A percentile compares a stretch with the other conserved stretches of the same genome.
These are phyloP conservation scores for Porphyrellus cyaneotinctus DNA, from an alignment of 768 basidiomycete genomes.

Conservation along the genomic window DNA sequence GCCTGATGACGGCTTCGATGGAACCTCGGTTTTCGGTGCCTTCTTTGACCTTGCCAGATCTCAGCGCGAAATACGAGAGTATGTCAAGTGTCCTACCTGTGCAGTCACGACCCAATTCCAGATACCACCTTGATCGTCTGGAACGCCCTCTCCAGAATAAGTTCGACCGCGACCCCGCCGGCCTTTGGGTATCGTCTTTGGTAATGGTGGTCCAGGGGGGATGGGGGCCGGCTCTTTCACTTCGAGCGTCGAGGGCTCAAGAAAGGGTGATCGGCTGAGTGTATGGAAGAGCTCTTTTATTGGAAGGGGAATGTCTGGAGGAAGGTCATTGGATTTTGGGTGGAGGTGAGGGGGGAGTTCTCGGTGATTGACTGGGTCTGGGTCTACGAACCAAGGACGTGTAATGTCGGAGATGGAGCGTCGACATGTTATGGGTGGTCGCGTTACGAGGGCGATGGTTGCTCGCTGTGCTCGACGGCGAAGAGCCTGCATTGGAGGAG, in stretches of 20 bases:
- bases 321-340: slow-evolving; percentile 32
- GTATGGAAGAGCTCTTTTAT: slow-evolving; percentile 55
- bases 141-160: slow-evolving; percentile 57
- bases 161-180: slow-evolving; percentile 62
- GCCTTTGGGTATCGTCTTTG: slow-evolving; percentile 55
- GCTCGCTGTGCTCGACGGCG: slow-evolving; percentile 11
- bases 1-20: slow-evolving; percentile 68
- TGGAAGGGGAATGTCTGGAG: slow-evolving; percentile 48
- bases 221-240: slow-evolving; percentile 50
- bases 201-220: slow-evolving; percentile 57
- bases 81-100: slow-evolving; percentile 45
- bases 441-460: too few relatives aligned
- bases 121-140: slow-evolving; percentile 50
- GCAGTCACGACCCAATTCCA: slow-evolving; percentile 78
- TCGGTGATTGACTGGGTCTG: slow-evolving; percentile 24
- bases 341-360: slow-evolving; percentile 26
- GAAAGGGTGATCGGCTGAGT: slow-evolving; percentile 59
- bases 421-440: not conserved
- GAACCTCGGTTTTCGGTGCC: slow-evolving; percentile 78
- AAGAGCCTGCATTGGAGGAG: slow-evolving; percentile 24
- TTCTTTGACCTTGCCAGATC: slow-evolving; percentile 62
- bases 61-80: not conserved
- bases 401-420: slow-evolving; percentile 14
- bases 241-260: slow-evolving; percentile 56
- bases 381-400: slow-evolving; percentile 69